Conservation (phyloP, 2,329 filamentous ascomycete genomes). For the Aspergillus fischeri region DNA sequence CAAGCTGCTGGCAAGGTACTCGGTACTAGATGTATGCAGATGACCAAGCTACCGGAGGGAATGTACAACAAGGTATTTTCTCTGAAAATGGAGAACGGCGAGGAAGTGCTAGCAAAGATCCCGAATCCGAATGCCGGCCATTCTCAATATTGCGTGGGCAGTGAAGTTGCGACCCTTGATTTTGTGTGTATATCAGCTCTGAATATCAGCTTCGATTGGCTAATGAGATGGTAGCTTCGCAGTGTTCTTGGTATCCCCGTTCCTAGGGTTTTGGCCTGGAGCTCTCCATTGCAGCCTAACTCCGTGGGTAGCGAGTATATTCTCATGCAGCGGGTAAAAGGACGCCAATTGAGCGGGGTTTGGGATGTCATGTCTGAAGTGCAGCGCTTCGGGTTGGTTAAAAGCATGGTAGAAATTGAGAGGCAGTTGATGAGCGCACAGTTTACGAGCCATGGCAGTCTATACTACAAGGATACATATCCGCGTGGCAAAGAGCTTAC, state of each 20-base stretch:
- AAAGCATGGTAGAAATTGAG: conserved; percentile 18
- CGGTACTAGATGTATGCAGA: conserved; percentile 24
- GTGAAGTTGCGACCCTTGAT: conserved; percentile 21
- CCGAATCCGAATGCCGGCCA: conserved; percentile 16
- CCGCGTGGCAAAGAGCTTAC: background rate
- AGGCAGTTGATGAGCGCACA: background rate
- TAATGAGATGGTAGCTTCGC: background rate
- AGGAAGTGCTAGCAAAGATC: conserved; percentile 13
- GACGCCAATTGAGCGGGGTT: conserved; percentile 23
- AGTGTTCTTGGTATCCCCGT: background rate
- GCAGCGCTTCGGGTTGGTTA: conserved; percentile 23
- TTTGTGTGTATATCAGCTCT: conserved; percentile 11
- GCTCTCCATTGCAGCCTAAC: background rate
- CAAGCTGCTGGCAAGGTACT: conserved; percentile 21
- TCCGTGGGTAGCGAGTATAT: conserved; percentile 8
- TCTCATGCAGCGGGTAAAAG: conserved; percentile 16
- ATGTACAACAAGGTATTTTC: conserved; percentile 23
- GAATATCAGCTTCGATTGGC: background rate
- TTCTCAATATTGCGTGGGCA: conserved; percentile 11
- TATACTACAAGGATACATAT: conserved; percentile 12
- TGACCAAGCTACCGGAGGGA: conserved; percentile 27
- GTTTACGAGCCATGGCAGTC: background rate
- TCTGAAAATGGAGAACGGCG: conserved; percentile 17
- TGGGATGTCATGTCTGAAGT: conserved; percentile 24
- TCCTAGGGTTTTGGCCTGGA: background rate